A percentile compares a stretch with the other conserved stretches of the same genome.
phyloP scores from a whole-genome alignment of 345 rosid genomes.

The Lenwebbia sp. region DNA sequence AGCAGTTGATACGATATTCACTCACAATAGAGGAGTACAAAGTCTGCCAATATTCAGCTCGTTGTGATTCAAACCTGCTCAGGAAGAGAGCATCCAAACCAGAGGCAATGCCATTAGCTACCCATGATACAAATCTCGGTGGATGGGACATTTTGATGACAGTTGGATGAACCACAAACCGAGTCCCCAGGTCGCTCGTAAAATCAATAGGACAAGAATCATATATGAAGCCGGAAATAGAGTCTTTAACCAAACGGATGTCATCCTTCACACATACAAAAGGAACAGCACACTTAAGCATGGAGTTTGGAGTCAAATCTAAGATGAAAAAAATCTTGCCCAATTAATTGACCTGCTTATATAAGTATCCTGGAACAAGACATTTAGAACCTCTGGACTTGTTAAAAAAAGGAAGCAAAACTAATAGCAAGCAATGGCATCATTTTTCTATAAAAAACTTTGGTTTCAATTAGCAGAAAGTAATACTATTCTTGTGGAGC shows the following conservation, averaged over 20 bases:
- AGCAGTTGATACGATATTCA: not conserved
- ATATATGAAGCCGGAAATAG: slow-evolving; percentile 66
- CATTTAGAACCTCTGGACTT: not conserved
- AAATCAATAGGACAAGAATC: slow-evolving; percentile 90
- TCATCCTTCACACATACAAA: slow-evolving; percentile 42
- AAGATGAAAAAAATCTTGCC: not conserved
- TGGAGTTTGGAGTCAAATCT: not conserved
- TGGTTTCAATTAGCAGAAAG: not conserved
- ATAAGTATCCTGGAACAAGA: not conserved
- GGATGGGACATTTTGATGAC: slow-evolving; percentile 61
- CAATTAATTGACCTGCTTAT: not conserved
- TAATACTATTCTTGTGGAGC: not conserved
- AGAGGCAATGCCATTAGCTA: slow-evolving; percentile 60
- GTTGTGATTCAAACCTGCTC: slow-evolving; percentile 74
- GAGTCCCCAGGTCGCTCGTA: slow-evolving; percentile 67
- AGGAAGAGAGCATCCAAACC: slow-evolving; percentile 84
- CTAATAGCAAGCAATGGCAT: not conserved
- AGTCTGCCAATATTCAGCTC: slow-evolving; percentile 93
- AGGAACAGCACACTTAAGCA: not conserved
- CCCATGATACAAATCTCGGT: slow-evolving; percentile 59
- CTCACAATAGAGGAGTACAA: slow-evolving; percentile 84
- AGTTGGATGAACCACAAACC: slow-evolving; percentile 69
- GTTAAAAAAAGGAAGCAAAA: not conserved
- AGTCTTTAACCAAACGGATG: slow-evolving; percentile 52
- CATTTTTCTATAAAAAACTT: not conserved